phyloP scores from a whole-genome alignment of 83 land plant genomes.

The Isoetes engelmannii region DNA sequence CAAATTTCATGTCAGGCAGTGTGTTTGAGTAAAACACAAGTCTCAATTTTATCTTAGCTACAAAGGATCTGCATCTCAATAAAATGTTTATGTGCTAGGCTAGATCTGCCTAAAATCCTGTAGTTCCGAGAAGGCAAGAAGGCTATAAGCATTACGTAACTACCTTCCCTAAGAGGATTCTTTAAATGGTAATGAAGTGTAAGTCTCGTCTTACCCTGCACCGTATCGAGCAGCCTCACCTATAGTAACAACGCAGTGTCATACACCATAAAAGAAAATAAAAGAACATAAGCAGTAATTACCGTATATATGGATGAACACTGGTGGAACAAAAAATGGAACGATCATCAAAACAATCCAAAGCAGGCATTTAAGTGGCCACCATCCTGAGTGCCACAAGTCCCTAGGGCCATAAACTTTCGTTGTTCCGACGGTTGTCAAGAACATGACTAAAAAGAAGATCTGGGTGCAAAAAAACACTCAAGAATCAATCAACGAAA shows the following conservation, averaged over 20 bases:
- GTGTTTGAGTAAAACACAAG: too few species aligned
- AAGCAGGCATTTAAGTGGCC: constrained; percentile 56
- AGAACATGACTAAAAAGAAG: constrained; percentile 67
- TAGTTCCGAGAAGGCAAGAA: too few species aligned
- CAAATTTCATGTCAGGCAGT: too few species aligned
- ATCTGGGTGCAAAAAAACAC: constrained; percentile 19
- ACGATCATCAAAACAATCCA: constrained; percentile 47
- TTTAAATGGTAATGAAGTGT: too few species aligned
- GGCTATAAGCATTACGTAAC: too few species aligned
- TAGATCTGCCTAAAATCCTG: too few species aligned
- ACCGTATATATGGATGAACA: constrained; percentile 68
- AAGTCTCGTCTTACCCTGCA: neutral
- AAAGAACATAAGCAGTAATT: constrained; percentile 21
- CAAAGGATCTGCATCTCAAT: too few species aligned
- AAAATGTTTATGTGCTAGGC: too few species aligned
- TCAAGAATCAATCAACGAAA: neutral
- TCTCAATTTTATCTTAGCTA: too few species aligned
- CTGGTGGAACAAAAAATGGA: constrained; percentile 57
- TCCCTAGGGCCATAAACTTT: constrained; percentile 49
- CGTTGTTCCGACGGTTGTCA: constrained; percentile 62
- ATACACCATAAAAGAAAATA: constrained; percentile 1
- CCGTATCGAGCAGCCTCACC: constrained; percentile 4
- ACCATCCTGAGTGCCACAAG: constrained; percentile 82
- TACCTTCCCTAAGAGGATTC: too few species aligned
- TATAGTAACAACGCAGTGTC: neutral